Conservation (phyloP, 2,329 filamentous ascomycete genomes). For the Sporothrix inflata region DNA sequence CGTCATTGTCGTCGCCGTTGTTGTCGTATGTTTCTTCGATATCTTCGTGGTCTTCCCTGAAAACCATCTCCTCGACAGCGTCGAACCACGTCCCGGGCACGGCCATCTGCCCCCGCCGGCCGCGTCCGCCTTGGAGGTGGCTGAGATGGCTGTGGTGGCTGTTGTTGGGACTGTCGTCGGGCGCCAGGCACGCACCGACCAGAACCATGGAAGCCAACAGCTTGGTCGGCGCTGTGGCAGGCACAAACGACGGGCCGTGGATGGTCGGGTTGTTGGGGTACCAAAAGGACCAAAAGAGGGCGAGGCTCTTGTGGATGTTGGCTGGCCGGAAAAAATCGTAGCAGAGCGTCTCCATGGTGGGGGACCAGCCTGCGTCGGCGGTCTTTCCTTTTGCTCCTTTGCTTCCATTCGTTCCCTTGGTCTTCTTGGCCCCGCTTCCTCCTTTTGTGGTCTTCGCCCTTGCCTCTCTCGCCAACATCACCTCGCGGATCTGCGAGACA, state of each 20-base stretch:
- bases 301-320: conserved; percentile 16
- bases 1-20: background rate
- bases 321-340: conserved; percentile 21
- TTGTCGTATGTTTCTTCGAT: background rate
- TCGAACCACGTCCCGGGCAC: background rate
- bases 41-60: background rate
- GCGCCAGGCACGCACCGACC: conserved; percentile 15
- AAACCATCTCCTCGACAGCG: conserved; percentile 18
- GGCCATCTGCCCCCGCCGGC: background rate
- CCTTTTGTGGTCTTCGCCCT: background rate
- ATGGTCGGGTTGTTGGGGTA: conserved; percentile 18
- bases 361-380: conserved; percentile 8
- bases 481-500: conserved; percentile 17
- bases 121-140: background rate
- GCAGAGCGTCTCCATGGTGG: conserved; percentile 15
- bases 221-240: background rate
- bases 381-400: background rate
- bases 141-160: background rate
- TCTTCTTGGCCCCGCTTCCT: background rate
- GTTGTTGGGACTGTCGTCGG: conserved; percentile 1
- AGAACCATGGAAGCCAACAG: conserved; percentile 9
- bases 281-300: conserved; percentile 24
- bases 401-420: background rate
- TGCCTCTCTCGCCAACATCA: background rate
- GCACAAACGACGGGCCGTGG: conserved; percentile 11